Base-by-base conservation (phyloP, 148 eudicot genomes). In the Diospyros lotus region DNA sequence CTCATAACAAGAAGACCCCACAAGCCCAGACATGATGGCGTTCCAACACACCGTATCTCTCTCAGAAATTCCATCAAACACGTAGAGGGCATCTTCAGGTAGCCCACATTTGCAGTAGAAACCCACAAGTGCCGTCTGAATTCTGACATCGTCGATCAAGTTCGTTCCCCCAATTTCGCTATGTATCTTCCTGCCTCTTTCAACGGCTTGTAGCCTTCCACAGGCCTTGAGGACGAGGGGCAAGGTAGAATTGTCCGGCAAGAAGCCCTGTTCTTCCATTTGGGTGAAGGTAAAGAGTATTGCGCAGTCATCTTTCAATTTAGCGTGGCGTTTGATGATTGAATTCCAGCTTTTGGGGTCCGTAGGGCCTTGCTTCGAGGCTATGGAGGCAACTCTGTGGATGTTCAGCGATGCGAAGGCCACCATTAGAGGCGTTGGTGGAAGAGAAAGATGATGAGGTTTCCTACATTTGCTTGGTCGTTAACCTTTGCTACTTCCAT, bases 41-140 rank as follows among this genome's bases (percentile, higher is more conserved):
- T 89, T 89, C 90, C 90, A 89, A 8, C 84, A 80, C 61, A 89
- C 88, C 46, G 86, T 80, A 78, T 89, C 88, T 78, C 81, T 86
- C 15, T 77, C 82, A 71, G 68, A 9, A 87, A 76, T 84, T 79
- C 75, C 73, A 76, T 83, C 85, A 38, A 87, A 85, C 77, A 86
- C 76, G 3, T 77, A 17, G 45, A 81, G 83, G 41, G 87, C 87
- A 73, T 80, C 77, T 14, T 74, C 80, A 40, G 73, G 48, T 8
- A 81, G 56, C 82, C 89, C 89, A 44, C 85, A 85, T 80, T 87
- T 86, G 43, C 82, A 83, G 62, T 87, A 87, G 48, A 87, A 87
- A 52, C 82, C 82, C 28, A 87, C 79, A 7, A 85, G 82, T 66
- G 86, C 82, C 0, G 91, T 86, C 64, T 70, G 74, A 41, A 84